phyloP scores from a whole-genome alignment of 2,329 filamentous ascomycete species.

The Alternaria arborescens region DNA sequence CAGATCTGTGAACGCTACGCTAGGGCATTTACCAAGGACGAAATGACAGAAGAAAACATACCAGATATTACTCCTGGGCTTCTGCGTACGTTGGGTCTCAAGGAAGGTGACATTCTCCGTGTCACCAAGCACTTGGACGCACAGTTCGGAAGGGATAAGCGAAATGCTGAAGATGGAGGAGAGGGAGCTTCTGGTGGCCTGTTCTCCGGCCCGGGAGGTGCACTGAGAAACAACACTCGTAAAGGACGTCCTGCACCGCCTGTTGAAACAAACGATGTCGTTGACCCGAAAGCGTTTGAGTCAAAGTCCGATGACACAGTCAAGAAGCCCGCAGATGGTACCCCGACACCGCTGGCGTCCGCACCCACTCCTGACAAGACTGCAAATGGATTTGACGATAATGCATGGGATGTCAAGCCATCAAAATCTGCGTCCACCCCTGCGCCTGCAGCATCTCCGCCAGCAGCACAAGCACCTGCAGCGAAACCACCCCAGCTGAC shows the following conservation, averaged over 20 bases:
- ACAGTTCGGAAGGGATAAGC: constrained; percentile 73
- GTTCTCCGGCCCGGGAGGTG: constrained; percentile 92
- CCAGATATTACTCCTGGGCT: constrained; percentile 87
- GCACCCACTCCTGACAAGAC: constrained; percentile 60
- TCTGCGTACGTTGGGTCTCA: constrained; percentile 86
- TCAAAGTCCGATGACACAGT: constrained; percentile 60
- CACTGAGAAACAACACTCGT: constrained; percentile 90
- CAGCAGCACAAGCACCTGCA: constrained; percentile 53
- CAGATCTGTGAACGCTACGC: constrained; percentile 95
- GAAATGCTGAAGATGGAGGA: constrained; percentile 66
- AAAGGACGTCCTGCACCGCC: constrained; percentile 88
- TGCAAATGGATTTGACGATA: constrained; percentile 83
- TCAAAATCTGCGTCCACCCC: constrained; percentile 64
- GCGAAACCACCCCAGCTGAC: constrained; percentile 55
- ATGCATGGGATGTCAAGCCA: constrained; percentile 96
- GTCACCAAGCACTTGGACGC: constrained; percentile 89
- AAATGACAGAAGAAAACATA: constrained; percentile 93
- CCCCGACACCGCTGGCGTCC: constrained; percentile 60
- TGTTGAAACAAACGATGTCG: constrained; percentile 83
- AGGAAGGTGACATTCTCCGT: constrained; percentile 95
- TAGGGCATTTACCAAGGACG: constrained; percentile 86
- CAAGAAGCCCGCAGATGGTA: constrained; percentile 57
- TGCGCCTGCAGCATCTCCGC: constrained; percentile 52
- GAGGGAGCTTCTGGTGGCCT: constrained; percentile 74
- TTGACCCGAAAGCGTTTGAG: constrained; percentile 87